A percentile compares a stretch with the other conserved stretches of the same genome.
Evolutionary conservation across 2,329 filamentous ascomycete genomes (phyloP).

Genomic region (Lecanicillium sp.): DNA sequence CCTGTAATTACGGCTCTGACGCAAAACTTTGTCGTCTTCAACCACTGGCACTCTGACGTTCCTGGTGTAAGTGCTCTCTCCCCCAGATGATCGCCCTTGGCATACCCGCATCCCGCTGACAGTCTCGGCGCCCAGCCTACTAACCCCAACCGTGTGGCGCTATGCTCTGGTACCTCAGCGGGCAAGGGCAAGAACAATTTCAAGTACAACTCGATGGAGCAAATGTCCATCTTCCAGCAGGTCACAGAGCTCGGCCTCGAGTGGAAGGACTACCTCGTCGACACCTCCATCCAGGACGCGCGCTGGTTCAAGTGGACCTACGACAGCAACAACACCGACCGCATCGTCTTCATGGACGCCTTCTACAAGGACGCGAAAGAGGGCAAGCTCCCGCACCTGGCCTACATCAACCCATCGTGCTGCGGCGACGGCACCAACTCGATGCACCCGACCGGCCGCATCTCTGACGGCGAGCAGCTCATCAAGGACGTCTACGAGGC

Average conservation of each 20-base stretch:
- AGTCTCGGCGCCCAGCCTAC: slow-evolving; percentile 30
- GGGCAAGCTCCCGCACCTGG: slow-evolving; percentile 38
- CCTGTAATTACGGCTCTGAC: slow-evolving; percentile 34
- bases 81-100: neutral
- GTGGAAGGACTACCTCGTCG: slow-evolving; percentile 43
- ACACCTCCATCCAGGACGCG: slow-evolving; percentile 37
- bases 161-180: slow-evolving; percentile 25
- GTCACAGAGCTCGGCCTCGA: slow-evolving; percentile 32
- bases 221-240: slow-evolving; percentile 35
- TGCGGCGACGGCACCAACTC: slow-evolving; percentile 30
- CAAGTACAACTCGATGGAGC: slow-evolving; percentile 22
- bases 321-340: slow-evolving; percentile 25
- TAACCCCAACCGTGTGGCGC: slow-evolving; percentile 34
- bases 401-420: slow-evolving; percentile 41
- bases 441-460: slow-evolving; percentile 29
- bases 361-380: slow-evolving; percentile 39
- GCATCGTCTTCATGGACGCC: slow-evolving; percentile 24
- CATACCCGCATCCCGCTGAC: neutral
- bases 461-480: slow-evolving; percentile 30
- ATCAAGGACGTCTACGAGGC: slow-evolving; percentile 32
- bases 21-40: slow-evolving; percentile 37
- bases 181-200: slow-evolving; percentile 28
- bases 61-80: slow-evolving; percentile 28
- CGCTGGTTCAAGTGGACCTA: slow-evolving; percentile 38
- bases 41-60: slow-evolving; percentile 38